Evolutionary conservation across 2,329 filamentous ascomycete genomes (phyloP), one percentile per base, ranked within the genome.

Genomic region (Aspergillus neoniger): DNA sequence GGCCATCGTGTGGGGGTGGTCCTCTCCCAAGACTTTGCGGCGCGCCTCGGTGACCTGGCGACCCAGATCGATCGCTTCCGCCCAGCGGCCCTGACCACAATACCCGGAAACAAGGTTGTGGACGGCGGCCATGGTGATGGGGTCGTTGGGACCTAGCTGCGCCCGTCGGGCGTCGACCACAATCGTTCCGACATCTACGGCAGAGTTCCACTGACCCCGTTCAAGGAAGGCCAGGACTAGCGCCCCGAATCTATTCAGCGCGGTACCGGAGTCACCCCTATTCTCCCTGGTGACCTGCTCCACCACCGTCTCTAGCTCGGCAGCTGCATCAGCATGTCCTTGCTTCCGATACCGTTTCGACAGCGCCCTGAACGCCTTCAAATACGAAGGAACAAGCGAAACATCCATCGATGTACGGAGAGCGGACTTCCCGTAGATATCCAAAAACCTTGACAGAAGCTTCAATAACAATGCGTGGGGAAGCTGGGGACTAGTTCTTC

Each of bases 61-160:
- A 5, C 59, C 59, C 21, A 58, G 12, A 4, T 61, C 50, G 7
- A 52, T 57, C 5, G 59, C 55, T 15, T 58, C 55, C 5, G 28
- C 12, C 59, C 59, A 61, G 17, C 55, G 59, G 5, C 55, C 59
- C 30, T 55, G 59, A 0, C 59, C 59, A 41, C 50, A 61, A 38
- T 61, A 61, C 7, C 55, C 55, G 1, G 59, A 58, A 2, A 57
- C 55, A 2, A 61, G 43, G 14, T 61, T 61, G 32, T 57, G 52
- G 28, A 61, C 58, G 5, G 55, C 55, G 2, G 55, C 58, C 15
- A 61, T 44, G 2, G 59, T 61, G 12, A 43, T 30, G 6, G 55
- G 44, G 19, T 55, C 23, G 7, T 50, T 52, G 3, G 52, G 23
- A 1, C 59, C 55, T n/a, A 58, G 36, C 6, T 47, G 50, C 9